Base-by-base conservation (phyloP, 169 alveolate species). In the Pseudocohnilembus persalinus region DNA sequence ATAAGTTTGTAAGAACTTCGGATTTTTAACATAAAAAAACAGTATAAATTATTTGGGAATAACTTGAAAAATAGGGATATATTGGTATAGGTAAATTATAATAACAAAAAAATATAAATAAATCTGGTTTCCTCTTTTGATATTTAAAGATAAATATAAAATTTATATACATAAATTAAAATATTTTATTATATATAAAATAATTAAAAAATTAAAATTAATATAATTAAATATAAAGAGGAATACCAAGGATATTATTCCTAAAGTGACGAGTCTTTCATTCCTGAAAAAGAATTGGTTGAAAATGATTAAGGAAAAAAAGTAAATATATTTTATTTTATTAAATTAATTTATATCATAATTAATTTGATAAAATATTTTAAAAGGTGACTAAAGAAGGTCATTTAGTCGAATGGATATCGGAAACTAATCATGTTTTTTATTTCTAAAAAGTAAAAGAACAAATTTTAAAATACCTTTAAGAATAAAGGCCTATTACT, bases 1-100 rank as follows among this genome's bases (percentile, higher is more conserved):
- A 96, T 77, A 82, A 91, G 31, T 86, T 89, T 82, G 91, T 94
- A 33, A 92, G 97, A 83, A 96, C 98, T 1, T 83, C 96, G 0
- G 94, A 91, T 32, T 85, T 89, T 74, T 87, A 92, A n/a, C 94
- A 91, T 31, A 83, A 87, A 68, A 74, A 79, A 24, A 83, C 89
- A 31, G 95, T 87, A 0, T 20, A 75, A 74, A 80, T 80, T 6
- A 65, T 88, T 80, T 92, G 95, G 95, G 84, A 81, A 27, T 65
- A 68, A 32, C 87, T 92, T 0, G 63, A 35, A 68, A 77, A 89
- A 34, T 84, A 88, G 64, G 89, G 88, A 28, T 80, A 31, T 28
- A 88, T 91, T 20, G 15, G 29, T 4, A 77, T 73, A 63, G 91
- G 93, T 31, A 81, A 30, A n/a, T 79, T 34, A 35, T 27, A 0